Base-by-base conservation (phyloP, 2,329 filamentous ascomycete genomes). In the Venturia carpophila region DNA sequence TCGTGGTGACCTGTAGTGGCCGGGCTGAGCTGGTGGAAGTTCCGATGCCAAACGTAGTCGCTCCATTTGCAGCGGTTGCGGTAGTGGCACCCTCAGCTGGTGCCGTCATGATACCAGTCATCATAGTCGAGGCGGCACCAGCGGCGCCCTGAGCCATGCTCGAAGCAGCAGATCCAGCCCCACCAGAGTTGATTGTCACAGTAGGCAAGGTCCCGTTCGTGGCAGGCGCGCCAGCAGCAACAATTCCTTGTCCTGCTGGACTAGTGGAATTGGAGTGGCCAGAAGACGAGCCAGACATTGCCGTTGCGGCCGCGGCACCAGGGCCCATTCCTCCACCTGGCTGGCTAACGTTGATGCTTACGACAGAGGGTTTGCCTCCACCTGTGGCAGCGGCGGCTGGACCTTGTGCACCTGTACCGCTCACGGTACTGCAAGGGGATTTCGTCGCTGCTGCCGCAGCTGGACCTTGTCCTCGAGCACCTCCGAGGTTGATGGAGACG, bases 161-260 rank as follows among this genome's bases (percentile, higher is more conserved):
- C 10, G 60, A 19, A 62, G 60, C 60, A 19, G 37, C 39, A 34
- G 37, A 21, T 13, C 21, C 21, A 52, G 47, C 21, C n/a, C 30
- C 37, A 21, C 37, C 63, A 41, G 63, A 1, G 7, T 64, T 58
- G 49, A 64, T 64, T 3, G 63, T 64, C 9, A 56, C 37, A 15
- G 63, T 64, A 10, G 63, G 47, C 6, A 58, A 9, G 24, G 63
- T 64, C 5, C 30, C 63, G 17, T 64, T 64, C 1, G 21, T n/a
- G 19, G 61, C 41, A 17, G 43, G 62, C 6, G 62, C 62, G 21
- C 62, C 62, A 39, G 39, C 37, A 47, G 62, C 62, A 39, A 63
- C 62, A 15, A 63, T 47, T 7, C 62, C 62, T 39, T 45, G n/a
- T 7, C 45, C 45, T 24, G 34, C 43, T n/a, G 37, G 24, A 52